phyloP scores from a whole-genome alignment of 1,284 basidiomycete species.

The Naganishia liquefaciens region DNA sequence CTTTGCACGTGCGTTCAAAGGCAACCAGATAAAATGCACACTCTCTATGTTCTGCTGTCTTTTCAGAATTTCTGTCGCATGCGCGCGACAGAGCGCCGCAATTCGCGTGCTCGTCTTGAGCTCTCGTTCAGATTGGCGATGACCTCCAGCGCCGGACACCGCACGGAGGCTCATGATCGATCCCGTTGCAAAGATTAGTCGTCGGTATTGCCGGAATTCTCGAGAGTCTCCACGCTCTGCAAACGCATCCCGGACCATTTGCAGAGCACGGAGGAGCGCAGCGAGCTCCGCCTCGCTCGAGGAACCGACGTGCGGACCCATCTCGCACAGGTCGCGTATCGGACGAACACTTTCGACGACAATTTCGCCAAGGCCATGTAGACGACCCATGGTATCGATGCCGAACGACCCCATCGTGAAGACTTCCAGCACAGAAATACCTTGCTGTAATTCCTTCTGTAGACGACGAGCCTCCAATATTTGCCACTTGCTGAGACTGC shows the following conservation, averaged over 20 bases:
- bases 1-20: neutral
- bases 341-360: neutral
- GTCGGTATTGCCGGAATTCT: slow-evolving; percentile 1
- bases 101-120: neutral
- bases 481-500: slow-evolving; percentile 1
- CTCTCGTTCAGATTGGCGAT: neutral
- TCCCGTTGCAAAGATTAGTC: slow-evolving; percentile 5
- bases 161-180: slow-evolving; percentile 16
- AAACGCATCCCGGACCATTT: slow-evolving; percentile 1
- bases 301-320: neutral
- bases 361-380: neutral
- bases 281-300: slow-evolving; percentile 6
- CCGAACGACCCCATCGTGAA: neutral
- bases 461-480: neutral
- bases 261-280: slow-evolving; percentile 9
- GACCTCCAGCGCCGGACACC: neutral
- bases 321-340: neutral
- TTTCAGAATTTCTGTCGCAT: slow-evolving; percentile 1
- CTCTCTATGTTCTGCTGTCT: neutral
- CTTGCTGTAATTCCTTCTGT: neutral
- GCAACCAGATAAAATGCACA: slow-evolving; percentile 24
- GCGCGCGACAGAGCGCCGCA: slow-evolving; percentile 12
- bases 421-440: slow-evolving; percentile 1
- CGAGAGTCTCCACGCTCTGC: neutral
- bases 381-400: neutral